A percentile compares a stretch with the other conserved stretches of the same genome.
These are phyloP conservation scores for Trichoderma gracile DNA, from an alignment of 2,329 filamentous ascomycete genomes.

Conservation along the genomic window DNA sequence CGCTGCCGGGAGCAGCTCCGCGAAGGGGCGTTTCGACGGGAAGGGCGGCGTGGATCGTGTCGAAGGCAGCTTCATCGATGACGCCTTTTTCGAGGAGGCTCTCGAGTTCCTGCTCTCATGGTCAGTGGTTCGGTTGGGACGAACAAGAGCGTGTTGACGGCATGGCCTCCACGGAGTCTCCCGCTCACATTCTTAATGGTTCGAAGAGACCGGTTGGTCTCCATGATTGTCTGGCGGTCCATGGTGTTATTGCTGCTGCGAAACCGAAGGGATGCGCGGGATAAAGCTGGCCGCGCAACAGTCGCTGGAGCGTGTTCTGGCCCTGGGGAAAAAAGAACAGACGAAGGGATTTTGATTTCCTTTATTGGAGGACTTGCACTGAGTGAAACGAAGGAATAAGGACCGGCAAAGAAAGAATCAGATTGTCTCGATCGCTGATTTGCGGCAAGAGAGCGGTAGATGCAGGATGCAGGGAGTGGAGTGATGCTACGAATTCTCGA, in stretches of 20 bases:
- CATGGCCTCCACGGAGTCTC: no score
- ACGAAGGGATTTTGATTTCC: not conserved
- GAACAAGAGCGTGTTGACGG: not conserved
- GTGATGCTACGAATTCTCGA: not conserved
- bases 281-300: not conserved
- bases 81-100: slow-evolving; percentile 80
- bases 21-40: slow-evolving; percentile 64
- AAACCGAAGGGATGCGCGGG: not conserved
- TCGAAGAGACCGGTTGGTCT: slow-evolving; percentile 81
- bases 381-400: not conserved
- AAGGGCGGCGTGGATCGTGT: slow-evolving; percentile 71
- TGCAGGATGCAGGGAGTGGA: slow-evolving; percentile 5
- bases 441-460: not conserved
- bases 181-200: slow-evolving; percentile 77
- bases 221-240: slow-evolving; percentile 61
- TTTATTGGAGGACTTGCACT: not conserved
- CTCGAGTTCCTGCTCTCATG: slow-evolving; percentile 74
- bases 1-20: slow-evolving; percentile 39
- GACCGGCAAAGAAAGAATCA: not conserved
- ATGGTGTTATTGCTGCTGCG: slow-evolving; percentile 35
- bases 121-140: slow-evolving; percentile 9
- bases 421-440: not conserved
- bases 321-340: no score
- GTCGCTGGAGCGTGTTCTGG: not conserved
- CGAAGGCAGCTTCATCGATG: slow-evolving; percentile 73